Evolutionary conservation across 139 green algal species (phyloP).

Genomic region (Picochlorum sp.): DNA sequence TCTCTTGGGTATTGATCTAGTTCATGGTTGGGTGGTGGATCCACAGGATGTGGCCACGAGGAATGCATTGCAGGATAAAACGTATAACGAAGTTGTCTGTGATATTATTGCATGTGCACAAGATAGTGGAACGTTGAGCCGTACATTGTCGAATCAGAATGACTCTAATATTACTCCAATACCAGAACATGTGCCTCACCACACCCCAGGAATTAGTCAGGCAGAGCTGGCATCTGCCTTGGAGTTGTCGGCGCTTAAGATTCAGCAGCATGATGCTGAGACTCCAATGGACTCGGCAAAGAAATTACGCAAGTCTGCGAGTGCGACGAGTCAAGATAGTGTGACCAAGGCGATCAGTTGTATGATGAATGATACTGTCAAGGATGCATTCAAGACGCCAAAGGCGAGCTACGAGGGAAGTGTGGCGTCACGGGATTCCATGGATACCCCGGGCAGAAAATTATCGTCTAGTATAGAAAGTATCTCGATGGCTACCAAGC

Average conservation of each 20-base stretch:
- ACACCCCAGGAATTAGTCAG: not conserved
- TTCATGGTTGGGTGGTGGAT: conserved; percentile 93
- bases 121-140: conserved; percentile 12
- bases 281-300: not conserved
- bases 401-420: not conserved
- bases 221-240: not conserved
- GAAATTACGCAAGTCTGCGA: not conserved
- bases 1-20: conserved; percentile 80
- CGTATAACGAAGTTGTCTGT: conserved; percentile 80
- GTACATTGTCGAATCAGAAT: too few species aligned
- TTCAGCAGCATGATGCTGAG: not conserved
- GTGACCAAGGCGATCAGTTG: conserved; percentile 15
- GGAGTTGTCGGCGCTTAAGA: not conserved
- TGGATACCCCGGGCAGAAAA: not conserved
- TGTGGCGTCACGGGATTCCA: not conserved
- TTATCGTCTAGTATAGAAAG: not conserved
- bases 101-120: conserved; percentile 40
- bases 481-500: not conserved
- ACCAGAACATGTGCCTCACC: conserved; percentile 13
- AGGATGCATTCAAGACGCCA: conserved; percentile 12
- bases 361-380: conserved; percentile 26
- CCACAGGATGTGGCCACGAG: conserved; percentile 27
- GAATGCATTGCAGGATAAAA: conserved; percentile 26
- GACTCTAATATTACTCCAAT: conserved; percentile 9
- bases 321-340: conserved; percentile 13